A percentile compares a stretch with the other conserved stretches of the same genome.
These are phyloP conservation scores for Leccinum subtestaceum DNA, from an alignment of 768 basidiomycete genomes.

Conservation along the genomic window DNA sequence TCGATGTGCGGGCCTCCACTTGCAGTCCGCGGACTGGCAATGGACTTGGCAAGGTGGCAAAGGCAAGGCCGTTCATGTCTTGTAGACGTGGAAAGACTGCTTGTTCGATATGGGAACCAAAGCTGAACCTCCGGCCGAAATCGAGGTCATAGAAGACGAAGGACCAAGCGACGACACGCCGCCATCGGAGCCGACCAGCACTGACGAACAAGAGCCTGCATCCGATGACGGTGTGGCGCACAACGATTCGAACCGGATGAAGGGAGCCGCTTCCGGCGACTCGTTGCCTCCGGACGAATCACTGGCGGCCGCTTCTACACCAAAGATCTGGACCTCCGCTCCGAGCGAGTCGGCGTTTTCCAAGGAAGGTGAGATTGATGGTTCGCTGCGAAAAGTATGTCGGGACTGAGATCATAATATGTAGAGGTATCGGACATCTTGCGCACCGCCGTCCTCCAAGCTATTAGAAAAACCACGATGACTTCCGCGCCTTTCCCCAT, in stretches of 20 bases:
- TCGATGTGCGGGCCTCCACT: conserved; percentile 46
- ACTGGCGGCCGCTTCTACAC: not conserved
- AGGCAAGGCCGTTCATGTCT: conserved; percentile 72
- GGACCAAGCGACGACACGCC: conserved; percentile 7
- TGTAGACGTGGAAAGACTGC: conserved; percentile 76
- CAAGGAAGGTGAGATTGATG: conserved; percentile 29
- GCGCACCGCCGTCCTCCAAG: conserved; percentile 61
- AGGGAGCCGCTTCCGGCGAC: conserved; percentile 13
- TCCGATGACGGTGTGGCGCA: conserved; percentile 3
- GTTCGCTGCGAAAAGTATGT: not conserved
- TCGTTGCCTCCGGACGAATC: conserved; percentile 11
- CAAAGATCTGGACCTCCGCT: conserved; percentile 6
- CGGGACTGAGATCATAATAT: not conserved
- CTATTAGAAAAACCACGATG: conserved; percentile 48
- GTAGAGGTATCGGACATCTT: conserved; percentile 42
- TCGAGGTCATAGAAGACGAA: conserved; percentile 24
- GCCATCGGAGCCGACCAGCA: conserved; percentile 8
- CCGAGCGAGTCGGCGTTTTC: conserved; percentile 16
- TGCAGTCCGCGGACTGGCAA: conserved; percentile 70
- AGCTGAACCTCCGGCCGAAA: conserved; percentile 48
- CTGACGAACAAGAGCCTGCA: conserved; percentile 5
- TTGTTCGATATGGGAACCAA: conserved; percentile 72
- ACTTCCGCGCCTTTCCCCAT: conserved; percentile 65
- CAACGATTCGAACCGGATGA: conserved; percentile 23
- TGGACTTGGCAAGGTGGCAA: conserved; percentile 54